Percentiles rank a stretch among this genome's conserved stretches.
Evolutionary conservation across 208 protist species (phyloP).

Genomic region (Naegleria lovaniensis): DNA sequence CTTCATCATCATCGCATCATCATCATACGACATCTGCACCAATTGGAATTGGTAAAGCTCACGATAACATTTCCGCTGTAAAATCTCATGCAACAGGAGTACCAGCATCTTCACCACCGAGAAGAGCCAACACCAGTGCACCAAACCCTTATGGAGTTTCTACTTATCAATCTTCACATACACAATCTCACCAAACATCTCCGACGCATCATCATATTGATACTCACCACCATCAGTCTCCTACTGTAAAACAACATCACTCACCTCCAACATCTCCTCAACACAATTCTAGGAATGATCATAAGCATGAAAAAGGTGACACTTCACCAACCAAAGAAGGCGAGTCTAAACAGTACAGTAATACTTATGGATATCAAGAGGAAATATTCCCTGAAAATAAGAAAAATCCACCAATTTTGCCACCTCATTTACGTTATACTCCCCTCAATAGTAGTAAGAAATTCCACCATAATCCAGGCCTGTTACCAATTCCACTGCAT

Average conservation of each 20-base stretch:
- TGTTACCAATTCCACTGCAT: not conserved
- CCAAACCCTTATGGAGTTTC: not conserved
- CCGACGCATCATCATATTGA: not conserved
- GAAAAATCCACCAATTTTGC: constrained; percentile 6
- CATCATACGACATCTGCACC: not conserved
- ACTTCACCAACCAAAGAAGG: not conserved
- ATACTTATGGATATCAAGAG: constrained; percentile 8
- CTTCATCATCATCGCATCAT: not conserved
- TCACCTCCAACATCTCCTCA: not conserved
- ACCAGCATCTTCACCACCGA: not conserved
- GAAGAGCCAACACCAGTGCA: not conserved
- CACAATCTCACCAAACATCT: not conserved
- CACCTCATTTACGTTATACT: constrained; percentile 16
- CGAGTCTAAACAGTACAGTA: not conserved
- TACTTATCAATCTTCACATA: not conserved
- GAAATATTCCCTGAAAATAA: constrained; percentile 14
- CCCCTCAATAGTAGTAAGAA: not conserved
- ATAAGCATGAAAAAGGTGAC: not conserved
- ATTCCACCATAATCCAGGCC: not conserved
- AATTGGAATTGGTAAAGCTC: not conserved
- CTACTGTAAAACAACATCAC: not conserved
- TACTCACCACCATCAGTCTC: not conserved
- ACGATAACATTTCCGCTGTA: not conserved
- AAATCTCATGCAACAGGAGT: not conserved
- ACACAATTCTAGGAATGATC: not conserved